Conservation (phyloP, 768 basidiomycete genomes). For the Termitomyces sp. region DNA sequence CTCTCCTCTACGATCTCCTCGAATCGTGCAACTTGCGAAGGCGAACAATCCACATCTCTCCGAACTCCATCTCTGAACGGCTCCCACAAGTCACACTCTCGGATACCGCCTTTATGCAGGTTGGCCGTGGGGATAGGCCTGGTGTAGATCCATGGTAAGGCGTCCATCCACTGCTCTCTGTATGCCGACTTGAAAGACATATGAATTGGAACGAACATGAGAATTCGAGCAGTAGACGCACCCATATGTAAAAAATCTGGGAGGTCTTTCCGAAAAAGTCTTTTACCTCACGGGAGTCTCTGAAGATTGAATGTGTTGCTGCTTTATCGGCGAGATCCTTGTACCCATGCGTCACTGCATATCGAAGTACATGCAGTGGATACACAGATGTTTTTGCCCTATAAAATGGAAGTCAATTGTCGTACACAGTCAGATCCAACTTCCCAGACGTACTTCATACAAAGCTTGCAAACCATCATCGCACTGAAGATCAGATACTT, state of each 20-base stretch:
- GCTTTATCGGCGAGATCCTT: conserved; percentile 4
- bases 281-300: not conserved
- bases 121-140: not conserved
- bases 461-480: conserved; percentile 8
- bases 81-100: conserved; percentile 4
- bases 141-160: not conserved
- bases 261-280: not conserved
- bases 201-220: not conserved
- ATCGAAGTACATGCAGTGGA: not conserved
- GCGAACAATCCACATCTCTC: not conserved
- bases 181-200: conserved; percentile 1
- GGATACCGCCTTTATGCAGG: conserved; percentile 3
- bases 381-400: not conserved
- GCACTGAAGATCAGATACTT: conserved; percentile 10
- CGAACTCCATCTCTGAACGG: not conserved
- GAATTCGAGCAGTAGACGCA: not conserved
- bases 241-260: not conserved
- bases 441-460: conserved; percentile 7
- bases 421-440: not conserved
- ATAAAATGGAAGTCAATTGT: not conserved
- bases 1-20: not conserved
- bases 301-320: not conserved
- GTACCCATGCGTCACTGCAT: conserved; percentile 8
- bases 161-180: conserved; percentile 3
- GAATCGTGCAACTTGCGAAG: not conserved